Evolutionary conservation across 1,284 basidiomycete genomes (phyloP), one percentile per base, ranked within the genome.

Genomic region (Moesziomyces globuligerus): DNA sequence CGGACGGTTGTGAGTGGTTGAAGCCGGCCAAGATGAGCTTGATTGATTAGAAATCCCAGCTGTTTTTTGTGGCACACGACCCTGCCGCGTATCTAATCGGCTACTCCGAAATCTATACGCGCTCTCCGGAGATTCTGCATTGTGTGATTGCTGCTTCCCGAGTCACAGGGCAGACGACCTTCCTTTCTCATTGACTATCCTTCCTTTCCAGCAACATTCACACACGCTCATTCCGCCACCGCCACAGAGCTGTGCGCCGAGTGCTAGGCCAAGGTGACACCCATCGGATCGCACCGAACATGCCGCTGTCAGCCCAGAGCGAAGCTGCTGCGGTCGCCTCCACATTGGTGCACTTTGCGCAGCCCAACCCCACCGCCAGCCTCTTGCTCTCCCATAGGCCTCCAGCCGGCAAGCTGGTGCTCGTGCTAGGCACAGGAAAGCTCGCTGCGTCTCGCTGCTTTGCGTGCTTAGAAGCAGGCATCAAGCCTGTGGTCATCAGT

Each of bases 361-460:
- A 48, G 20, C 70, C 73, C 5, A 58, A 51, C 4, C 65, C 73
- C 0, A 70, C 57, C 13, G 73, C 73, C 0, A 68, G 62, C 34
- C 57, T 75, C 5, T 29, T 75, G 39, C 61, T 75, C 39, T 72
- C 73, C 4, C 67, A 70, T 29, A 61, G 71, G 7, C 73, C 73
- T 2, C 54, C 60, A 2, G 32, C 51, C 3, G 64, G 66, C 18
- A 70, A 67, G 28, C 25, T 61, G 3, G 66, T 50, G 4, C 32
- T 96, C 32, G 86, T 97, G 42, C 78, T 95, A 32, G 93, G 94
- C 2, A 87, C 89, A 3, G 88, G 89, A 29, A 78, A 86, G 13
- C 86, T 96, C 1, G 92, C 93, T 0, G 92, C 93, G 0, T 87
- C 88, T 23, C 88, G 94, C 36, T 89, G 90, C 6, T 91, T 91